Evolutionary conservation across 2,329 filamentous ascomycete genomes (phyloP).

Genomic region (Plenodomus tracheiphilus): DNA sequence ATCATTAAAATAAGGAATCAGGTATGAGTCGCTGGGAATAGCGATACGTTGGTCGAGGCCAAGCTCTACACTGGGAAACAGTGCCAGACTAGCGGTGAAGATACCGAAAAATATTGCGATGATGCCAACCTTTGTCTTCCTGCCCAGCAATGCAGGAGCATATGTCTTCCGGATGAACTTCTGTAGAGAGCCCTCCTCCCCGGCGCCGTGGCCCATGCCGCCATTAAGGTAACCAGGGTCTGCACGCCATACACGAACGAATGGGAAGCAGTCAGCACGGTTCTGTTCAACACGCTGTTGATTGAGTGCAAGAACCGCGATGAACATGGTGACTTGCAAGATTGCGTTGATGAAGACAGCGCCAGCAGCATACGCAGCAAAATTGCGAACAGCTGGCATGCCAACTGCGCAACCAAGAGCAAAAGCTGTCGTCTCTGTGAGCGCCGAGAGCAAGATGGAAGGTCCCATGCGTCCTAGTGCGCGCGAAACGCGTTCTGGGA

Average conservation of each 20-base stretch:
- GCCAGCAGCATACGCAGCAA: conserved; percentile 93
- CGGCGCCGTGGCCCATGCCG: conserved; percentile 69
- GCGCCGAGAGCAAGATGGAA: conserved; percentile 92
- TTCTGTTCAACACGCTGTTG: conserved; percentile 87
- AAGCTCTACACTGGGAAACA: conserved; percentile 82
- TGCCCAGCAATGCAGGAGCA: conserved; percentile 78
- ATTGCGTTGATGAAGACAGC: conserved; percentile 96
- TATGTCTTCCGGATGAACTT: conserved; percentile 89
- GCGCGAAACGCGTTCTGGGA: conserved; percentile 82
- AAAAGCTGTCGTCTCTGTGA: conserved; percentile 92
- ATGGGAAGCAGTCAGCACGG: conserved; percentile 90
- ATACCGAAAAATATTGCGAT: conserved; percentile 83
- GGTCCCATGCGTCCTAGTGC: conserved; percentile 96
- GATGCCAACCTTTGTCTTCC: conserved; percentile 76
- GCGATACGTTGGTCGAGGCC: conserved; percentile 94
- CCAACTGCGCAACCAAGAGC: conserved; percentile 90
- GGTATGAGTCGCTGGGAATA: conserved; percentile 88
- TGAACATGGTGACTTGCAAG: conserved; percentile 96
- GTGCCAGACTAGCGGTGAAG: conserved; percentile 80
- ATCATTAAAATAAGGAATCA: conserved; percentile 96
- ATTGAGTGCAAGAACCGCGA: conserved; percentile 88
- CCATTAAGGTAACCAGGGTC: conserved; percentile 67
- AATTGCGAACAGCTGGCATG: conserved; percentile 97
- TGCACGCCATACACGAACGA: conserved; percentile 76
- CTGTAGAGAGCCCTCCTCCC: conserved; percentile 82